Base-by-base conservation (phyloP, 306 rosid genomes). In the Senna siamea region DNA sequence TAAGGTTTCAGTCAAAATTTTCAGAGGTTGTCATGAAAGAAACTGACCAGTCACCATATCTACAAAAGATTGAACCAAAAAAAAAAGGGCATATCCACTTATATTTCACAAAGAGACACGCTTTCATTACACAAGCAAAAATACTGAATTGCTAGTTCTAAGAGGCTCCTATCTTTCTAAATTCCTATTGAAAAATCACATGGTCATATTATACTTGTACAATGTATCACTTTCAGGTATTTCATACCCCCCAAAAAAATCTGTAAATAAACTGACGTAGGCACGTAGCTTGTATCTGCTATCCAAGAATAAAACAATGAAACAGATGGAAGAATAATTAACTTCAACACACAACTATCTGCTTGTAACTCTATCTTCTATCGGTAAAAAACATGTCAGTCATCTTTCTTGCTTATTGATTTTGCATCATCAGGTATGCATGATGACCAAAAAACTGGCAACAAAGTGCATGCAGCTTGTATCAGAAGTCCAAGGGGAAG, bases 371-470 rank as follows among this genome's bases (percentile, higher is more conserved):
- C 50, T 43, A 56, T 67, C 28, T 30, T 72, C 60, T 51, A 59
- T 43, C 28, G 28, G 59, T 56, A 72, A 26, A n/a, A 10, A 0
- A 10, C 26, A 20, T 4, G 12, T 41, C 74, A 84, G 12, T 89
- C 87, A 57, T 76, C 78, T 62, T 3, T 28, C 71, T 73, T 80
- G 70, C 50, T 18, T 84, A 77, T 83, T 68, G 85, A 38, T 83
- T 80, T 76, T 38, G 50, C 75, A 59, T 80, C 79, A 34, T 86
- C 86, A 78, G 92, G 90, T 75, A 93, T 88, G 73, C 87, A 87
- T 0, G 92, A 88, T 62, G 98, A 91, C 90, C 96, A 89, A 76
- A 64, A 85, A 8, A 86, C 69, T 22, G 98, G 98, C 78, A 91
- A 58, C 9, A 89, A 12, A 18, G 98, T 91, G 79, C 89, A 87